Percentiles rank a stretch among this genome's conserved stretches.
phyloP scores from a whole-genome alignment of 768 basidiomycete species.

The Boletus rex-veris region DNA sequence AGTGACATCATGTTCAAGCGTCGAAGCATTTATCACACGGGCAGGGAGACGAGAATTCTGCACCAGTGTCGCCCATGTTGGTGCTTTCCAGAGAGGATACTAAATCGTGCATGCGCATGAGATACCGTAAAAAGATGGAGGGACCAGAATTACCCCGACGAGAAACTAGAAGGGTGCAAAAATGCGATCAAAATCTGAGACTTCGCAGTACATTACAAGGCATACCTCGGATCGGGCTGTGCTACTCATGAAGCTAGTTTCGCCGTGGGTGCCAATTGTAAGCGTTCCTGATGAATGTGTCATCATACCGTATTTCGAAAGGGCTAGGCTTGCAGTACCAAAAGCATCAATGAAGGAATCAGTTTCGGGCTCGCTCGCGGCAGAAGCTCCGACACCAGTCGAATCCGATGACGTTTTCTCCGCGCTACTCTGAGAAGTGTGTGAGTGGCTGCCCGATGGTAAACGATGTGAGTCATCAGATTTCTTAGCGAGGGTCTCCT shows the following conservation, averaged over 20 bases:
- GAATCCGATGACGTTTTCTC: constrained; percentile 21
- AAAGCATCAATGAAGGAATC: constrained; percentile 49
- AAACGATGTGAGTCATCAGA: constrained; percentile 51
- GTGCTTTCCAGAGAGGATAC: constrained; percentile 23
- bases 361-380: constrained; percentile 31
- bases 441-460: constrained; percentile 28
- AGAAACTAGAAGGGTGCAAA: constrained; percentile 42
- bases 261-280: constrained; percentile 51
- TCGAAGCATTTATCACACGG: constrained; percentile 37
- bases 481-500: constrained; percentile 50
- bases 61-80: constrained; percentile 12
- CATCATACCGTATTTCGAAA: not conserved
- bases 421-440: constrained; percentile 25
- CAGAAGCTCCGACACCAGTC: constrained; percentile 1
- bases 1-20: constrained; percentile 31
- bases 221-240: constrained; percentile 68
- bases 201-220: not conserved
- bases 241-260: constrained; percentile 55
- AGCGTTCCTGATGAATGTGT: constrained; percentile 46
- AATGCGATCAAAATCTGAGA: not conserved
- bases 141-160: constrained; percentile 41
- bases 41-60: constrained; percentile 39
- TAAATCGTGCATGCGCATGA: constrained; percentile 6
- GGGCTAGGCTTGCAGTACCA: constrained; percentile 31
- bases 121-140: not conserved